Evolutionary conservation across 805 yeast species (phyloP).

Genomic region (Isabelozyma heimii): DNA sequence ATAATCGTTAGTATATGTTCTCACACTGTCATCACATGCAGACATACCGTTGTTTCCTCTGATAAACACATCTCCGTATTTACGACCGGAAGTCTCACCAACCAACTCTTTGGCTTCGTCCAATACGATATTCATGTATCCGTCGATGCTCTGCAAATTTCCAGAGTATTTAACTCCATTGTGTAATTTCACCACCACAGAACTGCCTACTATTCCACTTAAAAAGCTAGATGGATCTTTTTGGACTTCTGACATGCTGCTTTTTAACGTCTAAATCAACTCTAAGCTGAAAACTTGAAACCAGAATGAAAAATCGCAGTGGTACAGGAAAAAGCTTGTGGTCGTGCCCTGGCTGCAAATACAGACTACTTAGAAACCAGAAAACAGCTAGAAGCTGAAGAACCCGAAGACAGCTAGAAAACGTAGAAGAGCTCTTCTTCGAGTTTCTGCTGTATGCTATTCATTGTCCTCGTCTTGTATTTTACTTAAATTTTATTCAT

Average conservation of each 20-base stretch:
- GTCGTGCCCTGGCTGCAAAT: too few species aligned
- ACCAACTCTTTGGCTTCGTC: conserved; percentile 71
- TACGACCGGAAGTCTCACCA: conserved; percentile 42
- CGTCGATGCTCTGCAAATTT: conserved; percentile 83
- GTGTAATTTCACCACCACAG: conserved; percentile 78
- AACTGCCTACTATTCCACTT: conserved; percentile 71
- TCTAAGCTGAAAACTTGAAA: too few species aligned
- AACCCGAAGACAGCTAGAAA: too few species aligned
- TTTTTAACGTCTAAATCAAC: background rate
- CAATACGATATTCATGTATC: conserved; percentile 92
- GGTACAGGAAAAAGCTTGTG: too few species aligned
- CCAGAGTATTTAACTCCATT: conserved; percentile 80
- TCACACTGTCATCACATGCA: background rate
- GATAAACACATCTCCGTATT: conserved; percentile 76
- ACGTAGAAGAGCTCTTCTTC: too few species aligned
- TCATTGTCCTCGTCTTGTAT: too few species aligned
- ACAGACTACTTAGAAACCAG: too few species aligned
- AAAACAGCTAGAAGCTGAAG: too few species aligned
- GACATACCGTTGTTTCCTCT: conserved; percentile 82
- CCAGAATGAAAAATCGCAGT: too few species aligned
- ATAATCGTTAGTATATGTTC: conserved; percentile 22
- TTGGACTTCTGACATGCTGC: conserved; percentile 11
- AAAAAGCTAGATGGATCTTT: conserved; percentile 77
- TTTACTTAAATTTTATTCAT: too few species aligned
- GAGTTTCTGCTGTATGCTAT: too few species aligned